Evolutionary conservation across 2,329 filamentous ascomycete species (phyloP).

Genomic region (Arthrobotrys conoides): DNA sequence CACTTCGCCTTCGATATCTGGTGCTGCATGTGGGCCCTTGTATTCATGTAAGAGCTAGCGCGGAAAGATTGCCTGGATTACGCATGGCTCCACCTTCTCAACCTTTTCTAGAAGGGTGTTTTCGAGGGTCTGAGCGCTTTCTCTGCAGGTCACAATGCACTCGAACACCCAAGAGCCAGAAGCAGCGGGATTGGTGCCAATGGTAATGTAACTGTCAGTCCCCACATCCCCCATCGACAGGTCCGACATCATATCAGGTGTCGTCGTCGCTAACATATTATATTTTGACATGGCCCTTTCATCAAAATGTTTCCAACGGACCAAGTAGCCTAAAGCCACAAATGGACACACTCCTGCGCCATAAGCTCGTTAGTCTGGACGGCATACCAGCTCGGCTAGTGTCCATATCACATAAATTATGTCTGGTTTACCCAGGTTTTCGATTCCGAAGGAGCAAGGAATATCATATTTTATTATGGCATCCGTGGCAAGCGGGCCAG

Average conservation of each 20-base stretch:
- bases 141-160: slow-evolving; percentile 52
- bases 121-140: slow-evolving; percentile 58
- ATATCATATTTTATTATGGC: slow-evolving; percentile 14
- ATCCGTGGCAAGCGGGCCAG: slow-evolving; percentile 41
- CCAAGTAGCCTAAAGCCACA: slow-evolving; percentile 47
- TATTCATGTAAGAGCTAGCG: slow-evolving; percentile 47
- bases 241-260: slow-evolving; percentile 44
- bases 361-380: slow-evolving; percentile 17
- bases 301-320: slow-evolving; percentile 32
- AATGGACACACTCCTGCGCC: slow-evolving; percentile 19
- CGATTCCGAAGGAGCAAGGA: neutral
- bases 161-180: slow-evolving; percentile 41
- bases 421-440: slow-evolving; percentile 27
- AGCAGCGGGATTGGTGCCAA: slow-evolving; percentile 37
- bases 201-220: slow-evolving; percentile 34
- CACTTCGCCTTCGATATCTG: slow-evolving; percentile 30
- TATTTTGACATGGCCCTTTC: slow-evolving; percentile 16
- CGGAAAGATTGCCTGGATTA: slow-evolving; percentile 53
- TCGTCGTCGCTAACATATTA: slow-evolving; percentile 41
- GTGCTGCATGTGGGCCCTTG: slow-evolving; percentile 28
- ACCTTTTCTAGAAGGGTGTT: slow-evolving; percentile 44
- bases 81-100: slow-evolving; percentile 51
- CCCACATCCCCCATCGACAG: slow-evolving; percentile 59
- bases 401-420: slow-evolving; percentile 30
- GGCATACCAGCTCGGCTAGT: slow-evolving; percentile 47